Evolutionary conservation across 179 eudicot species (phyloP).

Genomic region (Kewa caespitosa): DNA sequence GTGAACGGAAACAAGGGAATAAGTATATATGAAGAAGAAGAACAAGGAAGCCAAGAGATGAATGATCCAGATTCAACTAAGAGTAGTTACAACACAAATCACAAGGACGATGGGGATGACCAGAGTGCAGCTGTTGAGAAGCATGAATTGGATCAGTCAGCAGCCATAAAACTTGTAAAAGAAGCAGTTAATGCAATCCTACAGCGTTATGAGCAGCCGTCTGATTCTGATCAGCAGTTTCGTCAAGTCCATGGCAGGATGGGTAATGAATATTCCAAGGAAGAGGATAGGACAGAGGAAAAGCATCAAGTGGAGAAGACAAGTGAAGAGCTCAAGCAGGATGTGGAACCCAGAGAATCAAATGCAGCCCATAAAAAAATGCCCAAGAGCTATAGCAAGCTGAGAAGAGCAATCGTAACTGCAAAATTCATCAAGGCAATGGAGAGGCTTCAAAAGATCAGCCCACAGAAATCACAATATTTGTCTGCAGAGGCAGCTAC

Average conservation of each 20-base stretch:
- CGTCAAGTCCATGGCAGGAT: slow-evolving; percentile 10
- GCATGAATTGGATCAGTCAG: slow-evolving; percentile 29
- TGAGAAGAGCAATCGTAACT: slow-evolving; percentile 54
- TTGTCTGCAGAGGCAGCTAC: slow-evolving; percentile 29
- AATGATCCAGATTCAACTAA: slow-evolving; percentile 13
- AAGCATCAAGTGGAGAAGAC: background rate
- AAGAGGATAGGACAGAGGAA: slow-evolving; percentile 18
- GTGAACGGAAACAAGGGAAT: slow-evolving; percentile 13
- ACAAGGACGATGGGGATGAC: slow-evolving; percentile 10
- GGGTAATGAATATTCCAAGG: slow-evolving; percentile 5
- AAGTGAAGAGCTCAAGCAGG: slow-evolving; percentile 18
- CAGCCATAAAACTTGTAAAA: slow-evolving; percentile 57
- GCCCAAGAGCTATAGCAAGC: slow-evolving; percentile 54
- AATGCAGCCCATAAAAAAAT: slow-evolving; percentile 24
- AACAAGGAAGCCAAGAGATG: slow-evolving; percentile 12
- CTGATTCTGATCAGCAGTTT: slow-evolving; percentile 49
- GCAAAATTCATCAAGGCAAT: slow-evolving; percentile 77
- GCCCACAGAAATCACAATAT: slow-evolving; percentile 29
- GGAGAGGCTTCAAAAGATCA: slow-evolving; percentile 54
- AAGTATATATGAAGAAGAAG: slow-evolving; percentile 25
- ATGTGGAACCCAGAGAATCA: slow-evolving; percentile 20
- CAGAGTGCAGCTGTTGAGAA: slow-evolving; percentile 15
- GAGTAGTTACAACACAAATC: slow-evolving; percentile 5
- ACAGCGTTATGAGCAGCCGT: slow-evolving; percentile 44
- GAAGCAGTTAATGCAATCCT: slow-evolving; percentile 79